These are phyloP conservation scores for Entamoeba invadens DNA, from an alignment of 208 protist species.

Conservation along the genomic window DNA sequence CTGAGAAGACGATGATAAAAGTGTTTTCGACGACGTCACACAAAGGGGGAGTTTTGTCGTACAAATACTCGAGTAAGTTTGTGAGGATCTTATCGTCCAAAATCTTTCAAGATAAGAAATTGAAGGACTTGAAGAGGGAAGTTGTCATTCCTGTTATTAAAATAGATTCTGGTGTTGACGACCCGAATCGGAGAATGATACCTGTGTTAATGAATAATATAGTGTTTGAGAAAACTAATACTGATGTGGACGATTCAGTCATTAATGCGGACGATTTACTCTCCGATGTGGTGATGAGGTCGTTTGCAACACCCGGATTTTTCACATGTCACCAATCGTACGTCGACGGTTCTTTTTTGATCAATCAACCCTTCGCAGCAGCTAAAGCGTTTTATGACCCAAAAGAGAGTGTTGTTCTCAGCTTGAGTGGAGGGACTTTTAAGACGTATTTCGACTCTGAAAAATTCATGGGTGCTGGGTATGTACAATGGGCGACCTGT, in stretches of 20 bases:
- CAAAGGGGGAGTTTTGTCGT: neutral
- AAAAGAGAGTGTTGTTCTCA: neutral
- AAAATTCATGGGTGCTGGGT: neutral
- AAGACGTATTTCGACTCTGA: neutral
- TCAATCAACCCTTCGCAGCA: neutral
- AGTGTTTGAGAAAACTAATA: neutral
- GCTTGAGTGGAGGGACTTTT: neutral
- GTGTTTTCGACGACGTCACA: neutral
- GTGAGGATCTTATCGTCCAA: neutral
- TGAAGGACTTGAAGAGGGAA: neutral
- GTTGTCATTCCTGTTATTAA: neutral
- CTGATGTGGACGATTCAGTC: neutral
- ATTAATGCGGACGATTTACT: neutral
- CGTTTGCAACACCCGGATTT: neutral
- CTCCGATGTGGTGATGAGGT: neutral
- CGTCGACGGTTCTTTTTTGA: neutral
- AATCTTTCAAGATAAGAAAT: neutral
- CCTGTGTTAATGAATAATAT: neutral
- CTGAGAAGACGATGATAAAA: neutral
- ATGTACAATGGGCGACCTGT: neutral
- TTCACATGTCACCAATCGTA: neutral
- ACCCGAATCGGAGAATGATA: neutral
- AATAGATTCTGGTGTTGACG: neutral
- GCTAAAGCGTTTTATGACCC: neutral
- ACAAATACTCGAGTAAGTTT: neutral